Evolutionary conservation across 805 yeast genomes (phyloP).

Genomic region (Saccharomycopsis sp.): DNA sequence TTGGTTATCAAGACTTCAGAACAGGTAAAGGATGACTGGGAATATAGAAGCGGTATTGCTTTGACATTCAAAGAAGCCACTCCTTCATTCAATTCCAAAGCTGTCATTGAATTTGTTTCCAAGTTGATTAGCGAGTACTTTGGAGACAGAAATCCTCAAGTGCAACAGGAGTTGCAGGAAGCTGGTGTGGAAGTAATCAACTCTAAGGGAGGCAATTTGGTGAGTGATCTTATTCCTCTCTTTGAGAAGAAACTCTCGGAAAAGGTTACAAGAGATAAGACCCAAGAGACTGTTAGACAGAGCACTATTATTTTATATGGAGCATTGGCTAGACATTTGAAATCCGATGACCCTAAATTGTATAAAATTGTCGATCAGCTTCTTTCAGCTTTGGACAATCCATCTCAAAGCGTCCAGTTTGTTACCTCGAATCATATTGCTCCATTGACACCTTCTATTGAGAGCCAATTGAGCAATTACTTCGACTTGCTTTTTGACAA

Average conservation of each 20-base stretch:
- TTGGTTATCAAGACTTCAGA: constrained; percentile 56
- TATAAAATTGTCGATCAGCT: constrained; percentile 60
- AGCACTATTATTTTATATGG: constrained; percentile 85
- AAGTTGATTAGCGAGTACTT: constrained; percentile 63
- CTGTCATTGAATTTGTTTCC: constrained; percentile 49
- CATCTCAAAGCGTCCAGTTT: constrained; percentile 83
- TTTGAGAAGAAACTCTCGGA: constrained; percentile 61
- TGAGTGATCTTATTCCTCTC: constrained; percentile 74
- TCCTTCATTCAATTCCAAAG: constrained; percentile 31
- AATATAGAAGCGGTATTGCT: constrained; percentile 76
- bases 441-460: constrained; percentile 63
- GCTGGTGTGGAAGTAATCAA: constrained; percentile 78
- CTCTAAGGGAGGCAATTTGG: constrained; percentile 53
- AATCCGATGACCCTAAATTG: constrained; percentile 58
- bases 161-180: constrained; percentile 76
- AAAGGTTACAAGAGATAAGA: constrained; percentile 38
- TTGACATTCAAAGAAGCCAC: constrained; percentile 54
- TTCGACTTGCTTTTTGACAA: constrained; percentile 54
- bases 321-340: constrained; percentile 79
- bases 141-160: constrained; percentile 67
- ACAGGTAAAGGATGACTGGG: constrained; percentile 74
- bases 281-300: constrained; percentile 63
- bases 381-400: constrained; percentile 70
- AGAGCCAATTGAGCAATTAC: constrained; percentile 43
- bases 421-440: constrained; percentile 85